Evolutionary conservation across 1,284 basidiomycete genomes (phyloP), one percentile per base, ranked within the genome.

Genomic region (Cutaneotrichosporon cavernicola): DNA sequence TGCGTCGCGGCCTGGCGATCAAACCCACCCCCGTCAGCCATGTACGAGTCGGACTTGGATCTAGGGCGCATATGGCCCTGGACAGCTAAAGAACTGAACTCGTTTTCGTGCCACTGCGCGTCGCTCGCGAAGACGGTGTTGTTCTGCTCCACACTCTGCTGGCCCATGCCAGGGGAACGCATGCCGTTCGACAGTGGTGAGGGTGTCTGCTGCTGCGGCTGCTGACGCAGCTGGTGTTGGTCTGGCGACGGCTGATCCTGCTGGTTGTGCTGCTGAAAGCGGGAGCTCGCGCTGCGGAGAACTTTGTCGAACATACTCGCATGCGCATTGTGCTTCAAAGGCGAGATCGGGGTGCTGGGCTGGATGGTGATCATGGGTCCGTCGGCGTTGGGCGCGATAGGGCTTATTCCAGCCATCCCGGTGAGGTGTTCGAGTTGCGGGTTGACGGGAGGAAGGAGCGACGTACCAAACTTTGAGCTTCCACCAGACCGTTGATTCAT

Each of bases 361-460:
- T 81, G 79, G n/a, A 81, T 76, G 58, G 73, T 77, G 67, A 81
- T 81, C 73, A 77, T 77, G 7, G 80, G 80, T 3, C 79, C 79
- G 60, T 79, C 80, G 2, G 75, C 75, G 61, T 70, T 77, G 9
- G 76, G 73, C 5, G 70, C 76, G 40, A 80, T 78, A 6, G 78
- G 78, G 58, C 75, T 77, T 66, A 80, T 77, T 8, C 78, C 78
- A 18, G 74, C 75, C 76, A 80, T 80, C 26, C 78, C 78, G 0
- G 76, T 74, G 46, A 78, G 47, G 50, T 73, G 72, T 53, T 74
- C 73, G n/a, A 79, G 63, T 16, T 72, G 72, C 0, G 76, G 76
- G 62, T 78, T 77, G 16, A 68, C 69, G 6, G 78, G 78, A 10
- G 76, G 76, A 11, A 76, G 58, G 1, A 80, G 66, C 26, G 72